phyloP scores from a whole-genome alignment of 371 early-diverging fungal species.

The Saksenaea vasiformis region DNA sequence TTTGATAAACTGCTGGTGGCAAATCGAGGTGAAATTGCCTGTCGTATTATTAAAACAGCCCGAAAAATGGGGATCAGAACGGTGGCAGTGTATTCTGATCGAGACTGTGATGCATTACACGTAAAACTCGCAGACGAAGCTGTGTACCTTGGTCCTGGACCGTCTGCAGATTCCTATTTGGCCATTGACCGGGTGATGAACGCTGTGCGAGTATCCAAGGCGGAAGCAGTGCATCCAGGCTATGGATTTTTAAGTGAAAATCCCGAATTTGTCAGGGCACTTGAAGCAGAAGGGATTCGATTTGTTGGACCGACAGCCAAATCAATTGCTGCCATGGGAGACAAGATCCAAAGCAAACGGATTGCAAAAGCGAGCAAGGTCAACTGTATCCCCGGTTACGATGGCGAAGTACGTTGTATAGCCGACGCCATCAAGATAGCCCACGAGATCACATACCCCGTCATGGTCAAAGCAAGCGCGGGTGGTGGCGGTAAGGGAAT shows the following conservation, averaged over 20 bases:
- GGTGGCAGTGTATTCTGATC: constrained; percentile 61
- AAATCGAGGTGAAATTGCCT: constrained; percentile 58
- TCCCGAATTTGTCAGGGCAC: constrained; percentile 67
- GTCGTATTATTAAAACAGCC: constrained; percentile 55
- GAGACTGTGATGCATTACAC: constrained; percentile 81
- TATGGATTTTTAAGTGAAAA: constrained; percentile 94
- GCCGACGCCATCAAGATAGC: constrained; percentile 53
- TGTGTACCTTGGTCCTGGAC: constrained; percentile 65
- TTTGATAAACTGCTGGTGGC: constrained; percentile 56
- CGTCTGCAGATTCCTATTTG: constrained; percentile 72
- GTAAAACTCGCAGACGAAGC: constrained; percentile 86
- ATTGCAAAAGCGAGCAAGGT: constrained; percentile 73
- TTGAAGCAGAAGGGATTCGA: constrained; percentile 59
- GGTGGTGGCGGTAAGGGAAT: constrained; percentile 93
- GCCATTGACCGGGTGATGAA: constrained; percentile 63
- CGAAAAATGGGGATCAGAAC: constrained; percentile 48
- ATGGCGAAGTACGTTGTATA: constrained; percentile 55
- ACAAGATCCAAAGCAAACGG: constrained; percentile 81
- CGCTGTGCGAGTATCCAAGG: constrained; percentile 62
- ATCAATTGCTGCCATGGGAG: constrained; percentile 91
- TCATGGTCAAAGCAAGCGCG: constrained; percentile 84
- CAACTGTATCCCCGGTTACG: constrained; percentile 65
- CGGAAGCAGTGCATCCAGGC: constrained; percentile 80
- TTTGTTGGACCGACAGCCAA: constrained; percentile 78
- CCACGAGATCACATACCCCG: constrained; percentile 69